A percentile compares a stretch with the other conserved stretches of the same genome.
Conservation (phyloP, 2,329 filamentous ascomycete genomes). For the Epichloe sylvatica region DNA sequence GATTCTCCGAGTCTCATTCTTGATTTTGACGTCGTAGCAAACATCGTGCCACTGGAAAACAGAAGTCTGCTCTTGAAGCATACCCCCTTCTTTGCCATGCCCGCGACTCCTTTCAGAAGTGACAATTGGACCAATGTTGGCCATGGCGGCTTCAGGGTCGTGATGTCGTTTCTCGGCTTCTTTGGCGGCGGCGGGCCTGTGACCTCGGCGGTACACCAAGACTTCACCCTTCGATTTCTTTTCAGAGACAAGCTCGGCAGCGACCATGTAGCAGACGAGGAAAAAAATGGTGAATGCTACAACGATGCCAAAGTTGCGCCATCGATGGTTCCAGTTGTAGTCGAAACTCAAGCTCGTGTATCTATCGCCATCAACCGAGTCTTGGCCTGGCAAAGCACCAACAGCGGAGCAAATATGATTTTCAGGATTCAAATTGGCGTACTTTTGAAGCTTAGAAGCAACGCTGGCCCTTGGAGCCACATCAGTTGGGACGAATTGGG, state of each 20-base stretch:
- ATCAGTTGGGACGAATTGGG: constrained; percentile 28
- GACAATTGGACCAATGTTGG: constrained; percentile 33
- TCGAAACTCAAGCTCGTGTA: constrained; percentile 42
- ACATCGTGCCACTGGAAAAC: constrained; percentile 80
- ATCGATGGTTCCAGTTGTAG: constrained; percentile 46
- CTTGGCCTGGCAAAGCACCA: constrained; percentile 41
- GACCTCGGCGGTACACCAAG: constrained; percentile 58
- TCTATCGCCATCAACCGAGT: constrained; percentile 40
- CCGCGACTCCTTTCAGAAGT: constrained; percentile 28
- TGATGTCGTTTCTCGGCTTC: constrained; percentile 48
- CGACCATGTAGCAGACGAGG: constrained; percentile 45
- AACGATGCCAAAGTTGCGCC: constrained; percentile 60
- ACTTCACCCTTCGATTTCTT: constrained; percentile 65
- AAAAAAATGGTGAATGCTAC: constrained; percentile 51
- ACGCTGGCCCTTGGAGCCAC: background rate
- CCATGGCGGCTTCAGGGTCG: constrained; percentile 41
- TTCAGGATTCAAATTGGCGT: constrained; percentile 16
- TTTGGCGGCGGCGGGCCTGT: constrained; percentile 42
- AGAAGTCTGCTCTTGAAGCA: constrained; percentile 46
- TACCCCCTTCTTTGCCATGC: constrained; percentile 26
- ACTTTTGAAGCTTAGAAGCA: constrained; percentile 9
- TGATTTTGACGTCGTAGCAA: constrained; percentile 67
- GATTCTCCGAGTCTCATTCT: constrained; percentile 59
- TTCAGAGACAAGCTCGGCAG: constrained; percentile 50
- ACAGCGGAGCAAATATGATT: constrained; percentile 44